Conservation (phyloP, 257 asterid genomes). For the Solanum pennellii region DNA sequence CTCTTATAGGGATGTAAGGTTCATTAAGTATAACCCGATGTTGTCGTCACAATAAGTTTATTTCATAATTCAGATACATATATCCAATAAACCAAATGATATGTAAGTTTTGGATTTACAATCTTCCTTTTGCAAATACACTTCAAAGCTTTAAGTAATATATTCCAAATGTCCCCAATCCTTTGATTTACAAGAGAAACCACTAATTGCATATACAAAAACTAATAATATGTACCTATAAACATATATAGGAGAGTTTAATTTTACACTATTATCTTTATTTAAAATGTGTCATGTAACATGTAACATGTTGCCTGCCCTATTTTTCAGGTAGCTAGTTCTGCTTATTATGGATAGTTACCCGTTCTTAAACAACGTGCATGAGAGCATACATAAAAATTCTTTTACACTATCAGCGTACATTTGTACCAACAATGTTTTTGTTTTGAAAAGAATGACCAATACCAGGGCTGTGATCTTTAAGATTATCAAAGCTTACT, state of each 20-base stretch:
- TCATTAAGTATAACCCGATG: neutral
- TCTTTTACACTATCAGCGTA: neutral
- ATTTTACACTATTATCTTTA: neutral
- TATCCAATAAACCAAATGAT: neutral
- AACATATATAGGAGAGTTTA: neutral
- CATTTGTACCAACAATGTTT: slow-evolving; percentile 8
- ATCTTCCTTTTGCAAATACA: neutral
- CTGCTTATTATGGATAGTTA: neutral
- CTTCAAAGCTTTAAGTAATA: neutral
- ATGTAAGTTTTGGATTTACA: neutral
- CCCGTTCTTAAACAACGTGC: neutral
- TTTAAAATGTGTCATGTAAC: neutral
- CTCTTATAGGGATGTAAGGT: neutral
- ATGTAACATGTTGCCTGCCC: neutral
- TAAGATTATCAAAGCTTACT: slow-evolving; percentile 16
- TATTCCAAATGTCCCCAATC: neutral
- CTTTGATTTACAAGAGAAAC: neutral
- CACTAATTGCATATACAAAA: neutral
- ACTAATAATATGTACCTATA: neutral
- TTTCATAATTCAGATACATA: neutral
- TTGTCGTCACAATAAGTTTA: neutral
- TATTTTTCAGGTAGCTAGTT: neutral
- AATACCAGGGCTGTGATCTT: slow-evolving; percentile 40
- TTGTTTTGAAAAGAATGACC: neutral
- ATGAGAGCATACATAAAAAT: neutral